Conservation (phyloP, 257 asterid species). For the Solanum chilense region DNA sequence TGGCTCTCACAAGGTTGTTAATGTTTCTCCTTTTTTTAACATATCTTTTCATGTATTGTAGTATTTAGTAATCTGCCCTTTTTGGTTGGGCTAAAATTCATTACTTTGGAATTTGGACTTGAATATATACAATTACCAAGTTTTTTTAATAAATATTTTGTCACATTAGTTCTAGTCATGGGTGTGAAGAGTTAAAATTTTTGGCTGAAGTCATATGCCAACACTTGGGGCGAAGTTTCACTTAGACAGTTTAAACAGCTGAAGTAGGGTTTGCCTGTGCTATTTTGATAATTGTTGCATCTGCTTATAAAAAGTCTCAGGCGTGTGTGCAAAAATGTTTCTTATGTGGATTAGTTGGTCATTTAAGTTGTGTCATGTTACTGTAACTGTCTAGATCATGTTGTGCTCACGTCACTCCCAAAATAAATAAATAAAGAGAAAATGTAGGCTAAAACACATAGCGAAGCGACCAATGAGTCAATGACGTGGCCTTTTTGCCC, state of each 20-base stretch:
- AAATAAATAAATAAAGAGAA: not conserved
- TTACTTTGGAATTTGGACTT: not conserved
- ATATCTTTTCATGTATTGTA: not conserved
- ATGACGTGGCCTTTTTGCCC: not conserved
- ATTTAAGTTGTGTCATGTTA: not conserved
- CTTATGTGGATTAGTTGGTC: not conserved
- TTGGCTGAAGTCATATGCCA: not conserved
- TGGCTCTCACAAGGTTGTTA: slow-evolving; percentile 73
- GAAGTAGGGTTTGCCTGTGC: not conserved
- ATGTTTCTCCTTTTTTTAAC: not conserved
- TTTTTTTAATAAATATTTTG: not conserved
- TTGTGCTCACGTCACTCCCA: not conserved
- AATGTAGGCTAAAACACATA: not conserved
- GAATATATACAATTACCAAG: not conserved
- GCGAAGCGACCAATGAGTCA: not conserved
- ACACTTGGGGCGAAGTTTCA: not conserved
- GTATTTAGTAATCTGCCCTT: not conserved
- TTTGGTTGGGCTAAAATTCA: not conserved
- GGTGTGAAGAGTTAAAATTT: not conserved
- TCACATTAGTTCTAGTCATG: not conserved
- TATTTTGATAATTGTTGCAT: not conserved
- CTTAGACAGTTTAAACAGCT: not conserved
- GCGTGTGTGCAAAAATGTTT: not conserved
- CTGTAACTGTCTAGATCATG: not conserved
- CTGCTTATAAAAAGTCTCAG: not conserved